Evolutionary conservation across 2,329 filamentous ascomycete species (phyloP), one percentile per base, ranked within the genome.

Genomic region (Colletotrichum neosansevieriae): DNA sequence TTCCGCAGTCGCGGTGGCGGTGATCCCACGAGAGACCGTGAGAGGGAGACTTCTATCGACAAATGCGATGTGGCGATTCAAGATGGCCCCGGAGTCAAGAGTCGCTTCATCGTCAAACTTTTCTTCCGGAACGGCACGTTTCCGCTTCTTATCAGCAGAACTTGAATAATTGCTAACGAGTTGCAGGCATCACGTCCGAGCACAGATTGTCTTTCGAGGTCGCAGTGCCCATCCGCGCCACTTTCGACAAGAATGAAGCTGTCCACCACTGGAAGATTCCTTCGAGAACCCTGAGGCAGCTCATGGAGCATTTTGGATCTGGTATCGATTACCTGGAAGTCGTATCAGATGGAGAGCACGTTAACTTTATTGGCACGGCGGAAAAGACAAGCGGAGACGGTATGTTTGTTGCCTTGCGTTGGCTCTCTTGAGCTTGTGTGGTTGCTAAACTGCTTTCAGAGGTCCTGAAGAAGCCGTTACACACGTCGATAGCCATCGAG

Each of bases 271-370:
- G 92, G 92, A 86, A 84, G 11, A 93, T 94, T 65, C 88, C 90
- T 15, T 90, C 92, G 3, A 84, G 88, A 67, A 90, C 90, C 0
- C 79, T 95, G 58, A 88, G 91, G 70, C 91, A 94, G 73, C 86
- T 94, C 70, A 90, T 93, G 79, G 92, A 94, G 68, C 92, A 94
- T 75, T 94, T 94, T 74, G 91, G 92, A 0, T 91, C 91, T 1
- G 92, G 91, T 5, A 93, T 93, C 36, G 92, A 95, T 76, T 91
- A 94, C 72, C 85, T 95, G 2, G 92, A 94, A 72, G 91, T 95
- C 71, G 91, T 92, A 74, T 89, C 90, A 0, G 89, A 93, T 69
- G 89, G 89, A 12, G 89, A 92, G 60, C 87, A 91, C 53, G 89
- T 92, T 15, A 92, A 92, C 65, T 93, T 95, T 73, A 93, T 92